Evolutionary conservation across 1,139 yeast species (phyloP).

Genomic region (Pichia norvegensis): DNA sequence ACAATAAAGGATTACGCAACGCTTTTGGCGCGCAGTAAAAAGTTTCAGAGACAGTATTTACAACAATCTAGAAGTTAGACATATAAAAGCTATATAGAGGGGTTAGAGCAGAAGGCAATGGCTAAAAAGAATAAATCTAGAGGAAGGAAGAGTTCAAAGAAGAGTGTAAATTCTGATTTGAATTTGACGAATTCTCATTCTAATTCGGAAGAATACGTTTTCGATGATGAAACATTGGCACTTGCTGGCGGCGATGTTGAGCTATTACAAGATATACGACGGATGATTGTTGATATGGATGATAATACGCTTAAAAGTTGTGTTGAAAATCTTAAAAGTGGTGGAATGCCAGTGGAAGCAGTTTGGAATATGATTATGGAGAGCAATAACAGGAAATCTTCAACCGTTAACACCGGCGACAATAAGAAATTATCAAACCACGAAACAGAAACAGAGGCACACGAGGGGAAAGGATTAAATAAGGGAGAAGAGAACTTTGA

Average conservation of each 20-base stretch:
- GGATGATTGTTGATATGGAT: conserved; percentile 3
- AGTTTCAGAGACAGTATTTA: background rate
- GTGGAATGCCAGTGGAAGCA: background rate
- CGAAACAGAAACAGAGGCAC: too few relatives aligned
- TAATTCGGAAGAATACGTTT: background rate
- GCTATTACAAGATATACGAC: background rate
- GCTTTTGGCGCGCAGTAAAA: too few relatives aligned
- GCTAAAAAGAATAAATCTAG: background rate
- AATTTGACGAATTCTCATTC: background rate
- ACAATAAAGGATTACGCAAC: too few relatives aligned
- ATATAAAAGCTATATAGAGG: too few relatives aligned
- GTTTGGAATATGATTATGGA: conserved; percentile 1
- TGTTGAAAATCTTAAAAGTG: conserved; percentile 3
- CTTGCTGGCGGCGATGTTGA: conserved; percentile 5
- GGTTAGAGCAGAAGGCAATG: background rate
- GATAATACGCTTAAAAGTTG: conserved; percentile 1
- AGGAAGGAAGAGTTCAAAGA: background rate
- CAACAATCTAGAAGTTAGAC: too few relatives aligned
- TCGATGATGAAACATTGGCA: conserved; percentile 1
- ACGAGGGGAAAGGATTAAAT: background rate
- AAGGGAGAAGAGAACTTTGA: background rate
- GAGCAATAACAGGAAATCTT: background rate
- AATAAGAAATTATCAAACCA: too few relatives aligned
- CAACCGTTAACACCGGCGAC: background rate
- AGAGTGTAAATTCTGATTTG: background rate